phyloP scores from a whole-genome alignment of 192 early-diverging fungal species.

The Backusella macrospora region DNA sequence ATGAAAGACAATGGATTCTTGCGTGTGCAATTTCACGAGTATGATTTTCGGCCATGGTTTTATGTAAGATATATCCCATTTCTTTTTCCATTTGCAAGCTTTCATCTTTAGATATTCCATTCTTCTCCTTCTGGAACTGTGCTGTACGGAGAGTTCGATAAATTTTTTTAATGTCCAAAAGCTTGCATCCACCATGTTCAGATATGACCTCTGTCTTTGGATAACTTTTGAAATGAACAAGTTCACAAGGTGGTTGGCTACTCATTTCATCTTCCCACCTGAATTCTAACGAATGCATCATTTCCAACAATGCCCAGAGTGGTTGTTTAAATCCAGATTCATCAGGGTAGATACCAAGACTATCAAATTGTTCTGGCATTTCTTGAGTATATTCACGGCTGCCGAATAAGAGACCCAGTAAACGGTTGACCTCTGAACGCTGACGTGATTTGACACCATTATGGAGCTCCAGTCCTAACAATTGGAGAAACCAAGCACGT shows the following conservation, averaged over 20 bases:
- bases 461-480: slow-evolving; percentile 87
- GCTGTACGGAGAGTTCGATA: background rate
- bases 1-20: slow-evolving; percentile 66
- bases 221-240: slow-evolving; percentile 41
- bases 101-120: background rate
- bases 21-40: slow-evolving; percentile 69
- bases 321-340: slow-evolving; percentile 58
- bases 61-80: slow-evolving; percentile 62
- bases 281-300: slow-evolving; percentile 74
- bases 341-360: background rate
- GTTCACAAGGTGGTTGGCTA: slow-evolving; percentile 31
- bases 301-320: slow-evolving; percentile 73
- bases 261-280: slow-evolving; percentile 45
- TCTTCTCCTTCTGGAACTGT: background rate
- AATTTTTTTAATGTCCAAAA: slow-evolving; percentile 63
- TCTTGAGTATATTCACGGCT: background rate
- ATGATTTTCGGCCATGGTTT: slow-evolving; percentile 75
- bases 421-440: slow-evolving; percentile 37
- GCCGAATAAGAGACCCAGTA: slow-evolving; percentile 41
- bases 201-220: slow-evolving; percentile 12
- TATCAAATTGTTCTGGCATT: background rate
- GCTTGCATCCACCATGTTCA: slow-evolving; percentile 52
- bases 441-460: slow-evolving; percentile 39
- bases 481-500: slow-evolving; percentile 88
- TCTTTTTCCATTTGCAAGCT: slow-evolving; percentile 45